phyloP scores from a whole-genome alignment of 2,329 filamentous ascomycete species.

The Talaromyces amestolkiae region DNA sequence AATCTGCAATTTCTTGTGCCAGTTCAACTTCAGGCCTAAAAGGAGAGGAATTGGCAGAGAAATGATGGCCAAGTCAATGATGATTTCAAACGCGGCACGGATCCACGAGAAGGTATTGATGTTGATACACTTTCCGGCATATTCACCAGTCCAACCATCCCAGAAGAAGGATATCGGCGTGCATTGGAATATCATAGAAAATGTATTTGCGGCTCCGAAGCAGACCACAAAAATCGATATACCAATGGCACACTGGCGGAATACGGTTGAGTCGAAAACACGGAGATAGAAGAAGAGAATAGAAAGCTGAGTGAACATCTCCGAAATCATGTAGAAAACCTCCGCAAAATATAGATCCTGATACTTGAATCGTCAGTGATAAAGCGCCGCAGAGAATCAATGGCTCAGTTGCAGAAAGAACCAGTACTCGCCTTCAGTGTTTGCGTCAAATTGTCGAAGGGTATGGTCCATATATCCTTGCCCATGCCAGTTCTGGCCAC shows the following conservation, averaged over 20 bases:
- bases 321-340: slow-evolving; percentile 48
- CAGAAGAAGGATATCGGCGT: slow-evolving; percentile 50
- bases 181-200: slow-evolving; percentile 29
- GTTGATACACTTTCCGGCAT: slow-evolving; percentile 50
- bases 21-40: slow-evolving; percentile 43
- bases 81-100: slow-evolving; percentile 54
- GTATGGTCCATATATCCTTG: slow-evolving; percentile 47
- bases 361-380: not conserved
- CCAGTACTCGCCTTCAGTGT: slow-evolving; percentile 13
- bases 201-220: slow-evolving; percentile 37
- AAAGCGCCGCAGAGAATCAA: too few relatives aligned
- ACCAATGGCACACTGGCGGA: slow-evolving; percentile 45
- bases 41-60: slow-evolving; percentile 51
- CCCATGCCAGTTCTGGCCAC: slow-evolving; percentile 44
- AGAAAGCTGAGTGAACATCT: slow-evolving; percentile 51
- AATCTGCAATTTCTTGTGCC: slow-evolving; percentile 52
- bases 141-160: slow-evolving; percentile 52
- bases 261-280: slow-evolving; percentile 48
- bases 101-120: slow-evolving; percentile 52
- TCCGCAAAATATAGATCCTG: slow-evolving; percentile 29
- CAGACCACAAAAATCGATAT: slow-evolving; percentile 54
- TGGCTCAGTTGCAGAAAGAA: not conserved
- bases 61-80: slow-evolving; percentile 54
- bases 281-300: slow-evolving; percentile 57
- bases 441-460: slow-evolving; percentile 42